Evolutionary conservation across 805 yeast species (phyloP).

Genomic region (Teunomyces atbi): DNA sequence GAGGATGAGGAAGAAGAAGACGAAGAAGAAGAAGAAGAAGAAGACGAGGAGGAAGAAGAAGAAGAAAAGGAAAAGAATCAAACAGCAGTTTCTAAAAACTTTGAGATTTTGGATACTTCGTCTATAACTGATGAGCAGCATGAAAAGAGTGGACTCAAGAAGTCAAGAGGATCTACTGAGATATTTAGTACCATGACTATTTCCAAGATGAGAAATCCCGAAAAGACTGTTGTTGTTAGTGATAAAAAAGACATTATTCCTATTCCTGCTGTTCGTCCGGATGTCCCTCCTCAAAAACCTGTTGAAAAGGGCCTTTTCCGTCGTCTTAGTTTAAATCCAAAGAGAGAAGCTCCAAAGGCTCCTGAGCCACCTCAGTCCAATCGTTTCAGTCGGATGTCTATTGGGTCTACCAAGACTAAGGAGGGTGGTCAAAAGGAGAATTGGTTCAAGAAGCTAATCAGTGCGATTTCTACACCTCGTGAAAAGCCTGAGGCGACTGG

Average conservation of each 20-base stretch:
- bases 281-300: slow-evolving; percentile 1
- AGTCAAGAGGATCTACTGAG: slow-evolving; percentile 27
- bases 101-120: slow-evolving; percentile 22
- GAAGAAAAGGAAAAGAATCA: slow-evolving; percentile 3
- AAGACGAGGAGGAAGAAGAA: not conserved
- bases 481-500: slow-evolving; percentile 6
- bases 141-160: slow-evolving; percentile 9
- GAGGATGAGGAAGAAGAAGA: not conserved
- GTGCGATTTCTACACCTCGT: slow-evolving; percentile 10
- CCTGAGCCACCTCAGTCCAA: slow-evolving; percentile 19
- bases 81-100: slow-evolving; percentile 12
- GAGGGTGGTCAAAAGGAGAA: slow-evolving; percentile 19
- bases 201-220: slow-evolving; percentile 4
- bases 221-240: slow-evolving; percentile 1
- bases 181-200: slow-evolving; percentile 28
- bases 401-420: slow-evolving; percentile 17
- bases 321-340: slow-evolving; percentile 34
- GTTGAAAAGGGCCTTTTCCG: slow-evolving; percentile 16
- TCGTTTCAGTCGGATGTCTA: slow-evolving; percentile 38
- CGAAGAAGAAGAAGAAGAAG: not conserved
- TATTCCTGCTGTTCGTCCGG: slow-evolving; percentile 1
- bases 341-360: slow-evolving; percentile 39
- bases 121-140: slow-evolving; percentile 16
- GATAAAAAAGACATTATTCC: not conserved
- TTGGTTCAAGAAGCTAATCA: slow-evolving; percentile 42